These are phyloP conservation scores for Allium fistulosum DNA, from an alignment of 106 monocot genomes.

Conservation along the genomic window DNA sequence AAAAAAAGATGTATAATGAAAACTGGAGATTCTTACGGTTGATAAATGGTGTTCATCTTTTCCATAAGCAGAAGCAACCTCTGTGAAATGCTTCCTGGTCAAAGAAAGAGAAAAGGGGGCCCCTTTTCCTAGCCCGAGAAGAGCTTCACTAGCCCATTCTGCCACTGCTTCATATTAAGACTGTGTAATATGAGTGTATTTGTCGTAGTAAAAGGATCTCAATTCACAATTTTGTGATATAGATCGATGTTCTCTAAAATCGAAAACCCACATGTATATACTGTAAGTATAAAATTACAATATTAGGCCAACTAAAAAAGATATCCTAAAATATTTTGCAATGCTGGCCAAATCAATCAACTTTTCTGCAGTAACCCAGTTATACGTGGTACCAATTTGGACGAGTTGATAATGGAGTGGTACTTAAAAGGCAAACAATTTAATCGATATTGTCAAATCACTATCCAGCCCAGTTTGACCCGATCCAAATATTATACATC, in stretches of 20 bases:
- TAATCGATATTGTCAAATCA: too few relatives aligned
- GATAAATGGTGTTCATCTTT: slow-evolving; percentile 40
- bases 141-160: slow-evolving; percentile 57
- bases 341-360: background rate
- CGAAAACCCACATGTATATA: background rate
- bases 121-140: slow-evolving; percentile 51
- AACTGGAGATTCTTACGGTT: slow-evolving; percentile 23
- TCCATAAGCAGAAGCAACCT: slow-evolving; percentile 46
- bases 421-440: too few relatives aligned
- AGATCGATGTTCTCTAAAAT: background rate
- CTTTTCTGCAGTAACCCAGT: too few relatives aligned
- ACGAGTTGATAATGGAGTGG: too few relatives aligned
- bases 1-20: background rate
- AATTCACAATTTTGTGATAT: background rate
- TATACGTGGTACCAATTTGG: too few relatives aligned
- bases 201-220: background rate
- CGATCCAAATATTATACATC: too few relatives aligned
- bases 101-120: slow-evolving; percentile 70
- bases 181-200: background rate
- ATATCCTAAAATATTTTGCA: background rate
- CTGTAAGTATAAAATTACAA: background rate
- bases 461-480: too few relatives aligned
- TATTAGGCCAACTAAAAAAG: background rate
- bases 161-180: slow-evolving; percentile 24
- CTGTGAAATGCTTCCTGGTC: slow-evolving; percentile 59